These are phyloP conservation scores for Entonaema liquescens DNA, from an alignment of 495 filamentous ascomycete genomes.

Conservation along the genomic window DNA sequence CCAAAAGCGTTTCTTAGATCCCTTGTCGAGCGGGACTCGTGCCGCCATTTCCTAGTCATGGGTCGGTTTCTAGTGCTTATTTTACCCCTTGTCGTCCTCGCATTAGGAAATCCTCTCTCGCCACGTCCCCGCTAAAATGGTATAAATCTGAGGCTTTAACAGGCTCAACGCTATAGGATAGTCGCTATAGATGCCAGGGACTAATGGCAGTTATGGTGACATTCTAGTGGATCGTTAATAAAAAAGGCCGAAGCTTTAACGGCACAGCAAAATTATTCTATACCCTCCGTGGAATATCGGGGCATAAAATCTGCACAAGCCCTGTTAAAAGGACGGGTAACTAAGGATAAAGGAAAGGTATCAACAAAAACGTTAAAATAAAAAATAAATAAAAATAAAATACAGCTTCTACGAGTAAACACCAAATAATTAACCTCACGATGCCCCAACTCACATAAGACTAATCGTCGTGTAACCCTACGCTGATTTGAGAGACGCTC, in stretches of 20 bases:
- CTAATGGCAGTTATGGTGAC: background rate
- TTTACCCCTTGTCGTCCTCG: background rate
- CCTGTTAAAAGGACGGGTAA: background rate
- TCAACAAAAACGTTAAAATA: too few species aligned
- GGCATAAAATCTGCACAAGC: background rate
- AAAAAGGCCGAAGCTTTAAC: conserved; percentile 1
- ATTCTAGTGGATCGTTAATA: conserved; percentile 2
- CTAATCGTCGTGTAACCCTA: background rate
- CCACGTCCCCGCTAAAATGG: background rate
- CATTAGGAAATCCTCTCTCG: background rate
- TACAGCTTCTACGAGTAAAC: background rate
- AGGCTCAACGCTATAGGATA: background rate
- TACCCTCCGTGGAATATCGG: background rate
- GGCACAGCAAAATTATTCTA: conserved; percentile 7
- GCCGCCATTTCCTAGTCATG: background rate
- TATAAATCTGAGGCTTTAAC: background rate
- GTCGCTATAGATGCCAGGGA: background rate
- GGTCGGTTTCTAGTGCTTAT: background rate
- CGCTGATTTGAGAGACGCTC: background rate
- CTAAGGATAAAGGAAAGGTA: background rate
- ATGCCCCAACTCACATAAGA: too few species aligned
- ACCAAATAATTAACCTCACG: too few species aligned
- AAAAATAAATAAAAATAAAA: too few species aligned
- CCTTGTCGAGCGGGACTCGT: background rate
- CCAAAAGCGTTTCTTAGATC: background rate